phyloP scores from a whole-genome alignment of 1,139 yeast genomes.

The Kodamaea derodonti region DNA sequence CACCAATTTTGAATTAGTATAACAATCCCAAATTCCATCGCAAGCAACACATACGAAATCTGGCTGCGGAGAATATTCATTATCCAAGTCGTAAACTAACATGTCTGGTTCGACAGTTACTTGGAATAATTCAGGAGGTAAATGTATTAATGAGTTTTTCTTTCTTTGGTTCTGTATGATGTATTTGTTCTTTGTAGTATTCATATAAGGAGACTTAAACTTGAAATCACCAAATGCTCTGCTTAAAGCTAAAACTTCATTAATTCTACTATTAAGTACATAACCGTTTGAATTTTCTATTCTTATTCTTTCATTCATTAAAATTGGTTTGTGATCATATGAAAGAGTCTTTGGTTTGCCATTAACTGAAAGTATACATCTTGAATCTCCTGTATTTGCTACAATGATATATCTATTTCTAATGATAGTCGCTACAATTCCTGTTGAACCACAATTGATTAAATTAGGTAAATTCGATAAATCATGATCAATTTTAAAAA shows the following conservation, averaged over 20 bases:
- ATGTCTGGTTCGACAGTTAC: conserved; percentile 74
- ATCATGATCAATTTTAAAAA: conserved; percentile 54
- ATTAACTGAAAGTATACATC: conserved; percentile 54
- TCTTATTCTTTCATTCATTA: conserved; percentile 70
- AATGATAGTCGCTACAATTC: conserved; percentile 52
- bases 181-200: conserved; percentile 27
- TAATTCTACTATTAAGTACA: conserved; percentile 64
- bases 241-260: conserved; percentile 68
- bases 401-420: conserved; percentile 48
- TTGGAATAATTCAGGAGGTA: conserved; percentile 44
- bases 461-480: conserved; percentile 41
- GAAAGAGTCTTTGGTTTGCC: conserved; percentile 60
- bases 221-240: conserved; percentile 77
- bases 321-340: conserved; percentile 74
- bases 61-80: conserved; percentile 32
- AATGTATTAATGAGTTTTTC: conserved; percentile 13
- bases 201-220: conserved; percentile 50
- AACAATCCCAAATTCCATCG: conserved; percentile 82
- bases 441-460: conserved; percentile 65
- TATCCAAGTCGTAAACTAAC: conserved; percentile 44
- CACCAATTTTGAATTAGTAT: conserved; percentile 53
- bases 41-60: conserved; percentile 70
- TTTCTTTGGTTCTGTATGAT: conserved; percentile 18
- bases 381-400: conserved; percentile 74
- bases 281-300: conserved; percentile 74